Percentiles rank a stretch among this genome's conserved stretches.
These are phyloP conservation scores for Sugiyamaella sp. DNA, from an alignment of 1,139 yeast species.

Conservation along the genomic window DNA sequence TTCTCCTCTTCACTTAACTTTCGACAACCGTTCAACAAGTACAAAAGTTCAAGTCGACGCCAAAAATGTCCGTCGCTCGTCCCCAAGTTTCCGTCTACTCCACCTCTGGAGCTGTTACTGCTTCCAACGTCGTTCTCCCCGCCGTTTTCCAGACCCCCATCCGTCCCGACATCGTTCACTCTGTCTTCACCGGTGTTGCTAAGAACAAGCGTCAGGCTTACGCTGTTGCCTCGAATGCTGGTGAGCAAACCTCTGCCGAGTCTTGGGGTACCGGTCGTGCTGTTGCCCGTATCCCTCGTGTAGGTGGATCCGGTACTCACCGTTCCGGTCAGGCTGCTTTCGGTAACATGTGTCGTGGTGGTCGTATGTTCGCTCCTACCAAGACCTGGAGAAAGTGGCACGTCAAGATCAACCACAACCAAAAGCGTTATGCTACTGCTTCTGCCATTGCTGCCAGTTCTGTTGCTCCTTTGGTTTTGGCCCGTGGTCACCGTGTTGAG, in stretches of 20 bases:
- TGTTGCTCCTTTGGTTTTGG: constrained; percentile 96
- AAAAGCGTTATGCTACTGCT: constrained; percentile 99
- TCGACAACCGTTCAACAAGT: constrained; percentile 18
- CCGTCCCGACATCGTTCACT: constrained; percentile 99
- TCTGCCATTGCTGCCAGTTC: constrained; percentile 99
- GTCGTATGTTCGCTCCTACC: constrained; percentile 99
- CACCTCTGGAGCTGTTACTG: constrained; percentile 83
- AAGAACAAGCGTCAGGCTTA: constrained; percentile 99
- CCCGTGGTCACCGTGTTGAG: constrained; percentile 99
- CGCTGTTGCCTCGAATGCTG: constrained; percentile 99
- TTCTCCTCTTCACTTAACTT: constrained; percentile 12
- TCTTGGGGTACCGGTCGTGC: constrained; percentile 99
- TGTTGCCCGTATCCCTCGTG: constrained; percentile 99
- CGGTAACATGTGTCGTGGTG: constrained; percentile 99
- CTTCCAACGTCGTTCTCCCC: constrained; percentile 89
- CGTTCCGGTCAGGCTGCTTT: constrained; percentile 99
- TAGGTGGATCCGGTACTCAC: constrained; percentile 99
- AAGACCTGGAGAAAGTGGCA: constrained; percentile 99
- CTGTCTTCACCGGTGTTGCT: constrained; percentile 97
- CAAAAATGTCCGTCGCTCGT: constrained; percentile 69
- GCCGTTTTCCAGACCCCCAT: constrained; percentile 99
- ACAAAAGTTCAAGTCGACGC: constrained; percentile 16
- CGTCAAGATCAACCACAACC: constrained; percentile 99
- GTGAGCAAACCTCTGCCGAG: constrained; percentile 99
- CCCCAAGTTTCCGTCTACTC: constrained; percentile 97